Conservation (phyloP, 2,329 filamentous ascomycete genomes). For the Sordariomycetes sp. region DNA sequence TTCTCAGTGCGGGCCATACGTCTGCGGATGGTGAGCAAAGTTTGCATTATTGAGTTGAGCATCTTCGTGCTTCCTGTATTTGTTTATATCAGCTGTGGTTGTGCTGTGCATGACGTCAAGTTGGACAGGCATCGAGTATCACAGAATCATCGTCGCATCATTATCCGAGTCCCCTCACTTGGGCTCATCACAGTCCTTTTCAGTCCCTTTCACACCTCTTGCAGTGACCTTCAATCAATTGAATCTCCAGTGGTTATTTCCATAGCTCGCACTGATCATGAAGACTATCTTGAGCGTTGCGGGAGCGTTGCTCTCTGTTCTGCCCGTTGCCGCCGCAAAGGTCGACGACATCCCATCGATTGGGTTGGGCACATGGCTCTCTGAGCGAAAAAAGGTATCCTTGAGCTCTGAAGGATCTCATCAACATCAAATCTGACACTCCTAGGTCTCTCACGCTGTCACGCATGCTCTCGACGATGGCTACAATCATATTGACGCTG, state of each 20-base stretch:
- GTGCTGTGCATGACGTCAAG: conserved; percentile 1
- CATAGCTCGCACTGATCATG: no score
- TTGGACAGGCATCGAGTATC: not conserved
- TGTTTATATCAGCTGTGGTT: no score
- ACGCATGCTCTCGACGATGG: conserved; percentile 1
- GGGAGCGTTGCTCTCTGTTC: not conserved
- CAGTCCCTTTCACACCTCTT: no score
- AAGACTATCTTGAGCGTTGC: no score
- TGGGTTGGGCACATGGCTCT: conserved; percentile 5
- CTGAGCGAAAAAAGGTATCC: not conserved
- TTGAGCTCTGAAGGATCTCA: no score
- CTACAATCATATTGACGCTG: conserved; percentile 5
- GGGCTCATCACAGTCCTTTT: no score
- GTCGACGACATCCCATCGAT: conserved; percentile 2
- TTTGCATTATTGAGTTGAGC: no score
- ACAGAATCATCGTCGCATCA: not conserved
- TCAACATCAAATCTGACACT: not conserved
- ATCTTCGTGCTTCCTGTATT: no score
- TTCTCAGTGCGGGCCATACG: no score
- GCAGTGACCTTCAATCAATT: no score
- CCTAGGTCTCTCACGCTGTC: conserved; percentile 3
- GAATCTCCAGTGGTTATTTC: no score
- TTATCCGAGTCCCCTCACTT: not conserved
- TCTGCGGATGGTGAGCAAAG: no score
- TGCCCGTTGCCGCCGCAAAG: not conserved